Evolutionary conservation across 164 flowering plant genomes (phyloP).

Genomic region (Euptelea pleiosperma): DNA sequence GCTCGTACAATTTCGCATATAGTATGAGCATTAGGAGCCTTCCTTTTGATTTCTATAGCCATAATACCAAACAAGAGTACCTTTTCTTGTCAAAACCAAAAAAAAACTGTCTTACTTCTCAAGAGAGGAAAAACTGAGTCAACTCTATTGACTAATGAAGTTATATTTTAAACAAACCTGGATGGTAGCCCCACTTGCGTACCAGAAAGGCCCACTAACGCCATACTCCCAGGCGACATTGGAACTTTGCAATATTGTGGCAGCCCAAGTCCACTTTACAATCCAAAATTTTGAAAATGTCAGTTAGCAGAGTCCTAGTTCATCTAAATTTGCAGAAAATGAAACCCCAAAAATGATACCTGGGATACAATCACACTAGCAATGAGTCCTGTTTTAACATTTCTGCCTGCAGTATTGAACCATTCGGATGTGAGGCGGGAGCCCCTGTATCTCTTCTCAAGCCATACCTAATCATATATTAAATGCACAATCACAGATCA

Average conservation of each 20-base stretch:
- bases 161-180: constrained; percentile 42
- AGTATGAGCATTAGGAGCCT: constrained; percentile 95
- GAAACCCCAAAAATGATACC: constrained; percentile 32
- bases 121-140: neutral
- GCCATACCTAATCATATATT: constrained; percentile 77
- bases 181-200: constrained; percentile 94
- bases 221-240: constrained; percentile 98
- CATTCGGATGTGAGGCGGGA: constrained; percentile 90
- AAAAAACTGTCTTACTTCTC: neutral
- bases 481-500: neutral
- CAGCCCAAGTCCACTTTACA: constrained; percentile 96
- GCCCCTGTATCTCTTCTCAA: constrained; percentile 87
- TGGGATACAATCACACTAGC: constrained; percentile 96
- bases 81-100: constrained; percentile 28
- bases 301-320: neutral
- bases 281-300: neutral
- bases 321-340: neutral
- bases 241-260: constrained; percentile 95
- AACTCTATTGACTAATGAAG: neutral
- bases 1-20: constrained; percentile 94
- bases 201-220: constrained; percentile 96
- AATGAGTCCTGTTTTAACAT: constrained; percentile 91
- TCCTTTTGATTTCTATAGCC: constrained; percentile 96
- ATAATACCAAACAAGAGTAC: constrained; percentile 91
- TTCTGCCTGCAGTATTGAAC: constrained; percentile 97